phyloP scores from a whole-genome alignment of 352 stramenopile genomes.

The Pythium insidiosum region DNA sequence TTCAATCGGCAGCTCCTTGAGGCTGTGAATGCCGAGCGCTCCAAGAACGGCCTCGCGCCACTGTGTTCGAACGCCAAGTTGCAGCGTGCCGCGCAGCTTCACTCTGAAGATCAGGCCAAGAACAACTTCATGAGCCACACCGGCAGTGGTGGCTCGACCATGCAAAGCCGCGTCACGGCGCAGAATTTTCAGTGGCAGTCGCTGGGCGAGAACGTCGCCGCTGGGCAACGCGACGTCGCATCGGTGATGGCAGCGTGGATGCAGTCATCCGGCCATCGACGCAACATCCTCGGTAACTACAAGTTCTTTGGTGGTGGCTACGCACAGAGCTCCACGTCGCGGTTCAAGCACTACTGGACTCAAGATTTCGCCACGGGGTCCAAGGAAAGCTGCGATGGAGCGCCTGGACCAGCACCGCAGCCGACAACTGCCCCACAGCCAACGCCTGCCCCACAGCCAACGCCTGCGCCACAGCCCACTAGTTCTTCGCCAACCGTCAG shows the following conservation, averaged over 20 bases:
- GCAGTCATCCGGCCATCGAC: slow-evolving; percentile 11
- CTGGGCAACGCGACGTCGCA: slow-evolving; percentile 8
- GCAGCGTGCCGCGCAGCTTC: slow-evolving; percentile 6
- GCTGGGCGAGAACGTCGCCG: slow-evolving; percentile 17
- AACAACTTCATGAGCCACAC: slow-evolving; percentile 19
- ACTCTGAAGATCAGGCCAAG: slow-evolving; percentile 34
- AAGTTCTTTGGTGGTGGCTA: not conserved
- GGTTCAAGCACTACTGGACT: not conserved
- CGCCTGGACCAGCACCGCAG: too few relatives aligned
- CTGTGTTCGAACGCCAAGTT: slow-evolving; percentile 34
- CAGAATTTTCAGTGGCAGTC: slow-evolving; percentile 19
- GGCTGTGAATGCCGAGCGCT: slow-evolving; percentile 38
- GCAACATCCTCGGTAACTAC: not conserved
- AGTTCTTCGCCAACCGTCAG: not conserved
- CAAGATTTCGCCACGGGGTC: not conserved
- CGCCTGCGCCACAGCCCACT: not conserved
- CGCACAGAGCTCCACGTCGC: not conserved
- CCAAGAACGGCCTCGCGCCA: slow-evolving; percentile 15
- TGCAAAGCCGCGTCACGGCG: slow-evolving; percentile 20
- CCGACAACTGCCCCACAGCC: not conserved
- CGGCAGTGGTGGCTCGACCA: slow-evolving; percentile 32
- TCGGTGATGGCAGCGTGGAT: slow-evolving; percentile 16
- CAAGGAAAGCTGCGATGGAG: not conserved
- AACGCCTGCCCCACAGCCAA: not conserved
- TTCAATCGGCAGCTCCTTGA: slow-evolving; percentile 17